Conservation (phyloP, 345 rosid genomes). For the Hypericum androsaemum region DNA sequence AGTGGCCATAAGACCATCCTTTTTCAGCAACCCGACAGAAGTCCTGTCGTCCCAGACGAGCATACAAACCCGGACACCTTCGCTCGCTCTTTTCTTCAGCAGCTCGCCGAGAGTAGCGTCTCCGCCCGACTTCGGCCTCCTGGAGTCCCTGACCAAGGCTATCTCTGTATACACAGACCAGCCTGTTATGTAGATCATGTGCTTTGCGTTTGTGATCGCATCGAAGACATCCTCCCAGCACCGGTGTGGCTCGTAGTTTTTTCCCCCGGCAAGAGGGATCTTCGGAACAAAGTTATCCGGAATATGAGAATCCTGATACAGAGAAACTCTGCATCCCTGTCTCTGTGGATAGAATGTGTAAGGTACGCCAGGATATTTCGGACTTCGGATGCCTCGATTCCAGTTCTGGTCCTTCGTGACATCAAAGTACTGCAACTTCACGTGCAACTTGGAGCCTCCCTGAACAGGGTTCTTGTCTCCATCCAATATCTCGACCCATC, state of each 20-base stretch:
- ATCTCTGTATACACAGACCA: constrained; percentile 99
- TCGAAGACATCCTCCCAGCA: constrained; percentile 98
- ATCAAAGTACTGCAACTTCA: constrained; percentile 75
- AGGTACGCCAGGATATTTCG: constrained; percentile 86
- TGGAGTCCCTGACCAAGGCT: constrained; percentile 67
- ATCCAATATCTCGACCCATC: constrained; percentile 77
- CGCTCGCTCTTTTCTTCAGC: constrained; percentile 81
- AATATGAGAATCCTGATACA: constrained; percentile 93
- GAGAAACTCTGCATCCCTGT: constrained; percentile 71
- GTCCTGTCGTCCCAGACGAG: constrained; percentile 99
- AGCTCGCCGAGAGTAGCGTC: constrained; percentile 70
- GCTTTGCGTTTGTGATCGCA: constrained; percentile 74
- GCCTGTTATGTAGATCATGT: constrained; percentile 87
- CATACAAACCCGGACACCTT: constrained; percentile 85
- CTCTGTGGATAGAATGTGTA: constrained; percentile 84
- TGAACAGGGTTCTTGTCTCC: constrained; percentile 46
- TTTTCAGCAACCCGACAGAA: constrained; percentile 73
- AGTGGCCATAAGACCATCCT: constrained; percentile 92
- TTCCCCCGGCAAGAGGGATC: constrained; percentile 87
- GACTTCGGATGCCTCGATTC: constrained; percentile 53
- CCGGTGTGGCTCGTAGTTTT: constrained; percentile 69
- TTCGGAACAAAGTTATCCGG: constrained; percentile 75
- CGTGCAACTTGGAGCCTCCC: constrained; percentile 71
- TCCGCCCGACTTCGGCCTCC: constrained; percentile 95
- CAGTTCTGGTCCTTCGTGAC: constrained; percentile 60